Conservation (phyloP, 2,329 filamentous ascomycete species). For the Cordyceps cicadae region DNA sequence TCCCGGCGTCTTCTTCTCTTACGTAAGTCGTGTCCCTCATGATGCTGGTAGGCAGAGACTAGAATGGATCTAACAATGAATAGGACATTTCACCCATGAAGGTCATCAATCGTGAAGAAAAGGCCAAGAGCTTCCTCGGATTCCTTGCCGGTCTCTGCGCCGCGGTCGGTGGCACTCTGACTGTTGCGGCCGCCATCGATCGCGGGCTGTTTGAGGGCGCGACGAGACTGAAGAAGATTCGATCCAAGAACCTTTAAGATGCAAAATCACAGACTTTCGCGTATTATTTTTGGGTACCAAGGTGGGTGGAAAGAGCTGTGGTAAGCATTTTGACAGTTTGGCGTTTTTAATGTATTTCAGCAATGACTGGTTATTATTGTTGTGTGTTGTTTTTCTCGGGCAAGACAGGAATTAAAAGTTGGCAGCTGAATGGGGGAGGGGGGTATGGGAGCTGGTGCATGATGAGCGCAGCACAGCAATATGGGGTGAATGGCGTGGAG, state of each 20-base stretch:
- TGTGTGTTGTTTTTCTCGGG: background rate
- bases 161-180: slow-evolving; percentile 88
- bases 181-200: slow-evolving; percentile 89
- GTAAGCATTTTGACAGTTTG: background rate
- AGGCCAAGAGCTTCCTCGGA: slow-evolving; percentile 79
- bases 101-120: slow-evolving; percentile 91
- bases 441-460: background rate
- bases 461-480: background rate
- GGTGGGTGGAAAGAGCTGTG: background rate
- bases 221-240: slow-evolving; percentile 79
- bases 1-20: slow-evolving; percentile 96
- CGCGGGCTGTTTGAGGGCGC: slow-evolving; percentile 84
- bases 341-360: slow-evolving; percentile 3
- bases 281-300: background rate
- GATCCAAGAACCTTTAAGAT: slow-evolving; percentile 49
- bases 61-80: background rate
- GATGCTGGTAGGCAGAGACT: too few relatives aligned
- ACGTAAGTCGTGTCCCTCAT: slow-evolving; percentile 50
- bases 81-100: slow-evolving; percentile 99
- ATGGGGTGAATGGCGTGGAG: background rate
- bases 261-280: background rate
- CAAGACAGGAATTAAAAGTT: background rate
- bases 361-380: background rate
- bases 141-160: slow-evolving; percentile 94
- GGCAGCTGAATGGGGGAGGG: background rate